A percentile compares a stretch with the other conserved stretches of the same genome.
These are phyloP conservation scores for Globisporangium nunn DNA, from an alignment of 352 stramenopile species.

Conservation along the genomic window DNA sequence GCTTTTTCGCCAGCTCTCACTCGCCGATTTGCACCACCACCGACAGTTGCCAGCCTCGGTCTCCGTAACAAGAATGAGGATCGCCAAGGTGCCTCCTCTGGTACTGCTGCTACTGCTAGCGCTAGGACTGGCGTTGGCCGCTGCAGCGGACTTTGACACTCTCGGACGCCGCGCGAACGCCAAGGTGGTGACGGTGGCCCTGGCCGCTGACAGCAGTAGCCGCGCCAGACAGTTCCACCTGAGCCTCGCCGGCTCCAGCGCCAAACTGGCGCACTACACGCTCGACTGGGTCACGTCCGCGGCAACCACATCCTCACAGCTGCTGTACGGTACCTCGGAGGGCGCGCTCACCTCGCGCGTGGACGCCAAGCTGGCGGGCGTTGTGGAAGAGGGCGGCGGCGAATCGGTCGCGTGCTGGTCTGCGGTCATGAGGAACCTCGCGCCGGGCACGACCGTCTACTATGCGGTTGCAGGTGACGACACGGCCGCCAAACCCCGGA, in stretches of 20 bases:
- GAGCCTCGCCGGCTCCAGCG: slow-evolving; percentile 35
- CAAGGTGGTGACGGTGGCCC: too few relatives aligned
- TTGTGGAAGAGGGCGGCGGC: slow-evolving; percentile 37
- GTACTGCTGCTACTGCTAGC: not conserved
- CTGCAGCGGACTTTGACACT: slow-evolving; percentile 2
- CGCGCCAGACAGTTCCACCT: slow-evolving; percentile 51
- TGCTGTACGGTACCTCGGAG: slow-evolving; percentile 37
- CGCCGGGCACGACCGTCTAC: slow-evolving; percentile 41
- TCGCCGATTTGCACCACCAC: not conserved
- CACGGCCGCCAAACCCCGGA: slow-evolving; percentile 12
- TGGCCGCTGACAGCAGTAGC: not conserved
- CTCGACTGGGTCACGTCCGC: slow-evolving; percentile 61
- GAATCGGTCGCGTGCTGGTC: slow-evolving; percentile 50
- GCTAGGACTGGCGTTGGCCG: slow-evolving; percentile 1
- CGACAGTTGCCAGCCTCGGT: not conserved
- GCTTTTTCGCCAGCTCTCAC: not conserved
- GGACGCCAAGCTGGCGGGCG: slow-evolving; percentile 23
- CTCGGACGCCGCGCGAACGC: not conserved
- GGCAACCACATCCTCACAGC: slow-evolving; percentile 21
- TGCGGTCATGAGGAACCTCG: slow-evolving; percentile 35
- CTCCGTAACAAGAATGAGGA: not conserved
- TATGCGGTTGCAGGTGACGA: slow-evolving; percentile 38
- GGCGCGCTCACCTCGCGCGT: slow-evolving; percentile 27
- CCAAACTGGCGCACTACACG: slow-evolving; percentile 39
- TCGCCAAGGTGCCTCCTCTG: not conserved